These are phyloP conservation scores for Aspergillus udagawae DNA, from an alignment of 2,329 filamentous ascomycete species.

Conservation along the genomic window DNA sequence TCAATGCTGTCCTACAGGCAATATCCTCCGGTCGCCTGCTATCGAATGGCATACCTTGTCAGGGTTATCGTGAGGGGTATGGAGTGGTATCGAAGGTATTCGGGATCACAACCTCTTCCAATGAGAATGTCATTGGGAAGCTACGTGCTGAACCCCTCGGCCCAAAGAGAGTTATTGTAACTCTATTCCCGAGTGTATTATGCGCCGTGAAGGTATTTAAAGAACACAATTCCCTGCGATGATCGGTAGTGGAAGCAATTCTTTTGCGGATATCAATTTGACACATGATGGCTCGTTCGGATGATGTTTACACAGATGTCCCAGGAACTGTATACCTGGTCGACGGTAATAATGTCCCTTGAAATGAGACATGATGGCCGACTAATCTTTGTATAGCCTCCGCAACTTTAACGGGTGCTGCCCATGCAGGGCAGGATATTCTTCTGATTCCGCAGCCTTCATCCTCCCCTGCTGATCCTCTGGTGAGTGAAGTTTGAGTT, in stretches of 20 bases:
- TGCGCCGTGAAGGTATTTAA: too few species aligned
- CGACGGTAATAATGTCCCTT: conserved; percentile 19
- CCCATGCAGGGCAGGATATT: conserved; percentile 26
- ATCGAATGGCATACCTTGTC: too few species aligned
- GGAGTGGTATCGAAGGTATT: too few species aligned
- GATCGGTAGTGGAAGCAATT: too few species aligned
- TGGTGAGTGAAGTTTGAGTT: conserved; percentile 12
- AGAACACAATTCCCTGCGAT: too few species aligned
- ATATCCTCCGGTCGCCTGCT: neutral
- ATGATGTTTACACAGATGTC: conserved; percentile 23
- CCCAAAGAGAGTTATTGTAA: too few species aligned
- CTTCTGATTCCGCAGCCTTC: conserved; percentile 32
- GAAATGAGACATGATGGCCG: neutral
- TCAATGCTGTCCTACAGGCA: neutral
- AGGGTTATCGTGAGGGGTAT: too few species aligned
- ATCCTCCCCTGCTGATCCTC: conserved; percentile 26
- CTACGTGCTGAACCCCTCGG: too few species aligned
- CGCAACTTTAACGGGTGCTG: conserved; percentile 17
- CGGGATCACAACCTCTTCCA: too few species aligned
- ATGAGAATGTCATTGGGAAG: too few species aligned
- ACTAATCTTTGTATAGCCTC: conserved; percentile 6
- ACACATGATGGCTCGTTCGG: conserved; percentile 13
- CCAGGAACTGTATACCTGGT: conserved; percentile 34
- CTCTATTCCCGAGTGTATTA: too few species aligned
- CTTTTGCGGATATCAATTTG: too few species aligned